phyloP scores from a whole-genome alignment of 2,329 filamentous ascomycete species.

The Colletotrichum sp. region DNA sequence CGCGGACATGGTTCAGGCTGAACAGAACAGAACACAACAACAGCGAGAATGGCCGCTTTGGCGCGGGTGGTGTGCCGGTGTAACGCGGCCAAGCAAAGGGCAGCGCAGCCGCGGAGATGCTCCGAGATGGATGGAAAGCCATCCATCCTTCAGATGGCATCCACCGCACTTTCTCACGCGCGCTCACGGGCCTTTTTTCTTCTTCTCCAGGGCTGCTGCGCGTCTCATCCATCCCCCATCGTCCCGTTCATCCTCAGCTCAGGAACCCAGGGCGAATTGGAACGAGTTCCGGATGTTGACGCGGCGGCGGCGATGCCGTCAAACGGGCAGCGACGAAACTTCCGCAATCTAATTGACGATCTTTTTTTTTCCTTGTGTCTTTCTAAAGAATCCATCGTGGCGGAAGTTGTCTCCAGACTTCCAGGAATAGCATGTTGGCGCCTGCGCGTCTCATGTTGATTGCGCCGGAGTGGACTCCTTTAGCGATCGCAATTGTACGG shows the following conservation, averaged over 20 bases:
- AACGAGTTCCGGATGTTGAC: neutral
- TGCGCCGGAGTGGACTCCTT: slow-evolving; percentile 74
- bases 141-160: neutral
- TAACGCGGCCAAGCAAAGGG: neutral
- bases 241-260: neutral
- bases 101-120: neutral
- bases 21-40: neutral
- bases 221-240: neutral
- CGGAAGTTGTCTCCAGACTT: neutral
- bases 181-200: neutral
- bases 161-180: neutral
- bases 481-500: slow-evolving; percentile 5
- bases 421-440: slow-evolving; percentile 14
- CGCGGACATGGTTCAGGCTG: neutral
- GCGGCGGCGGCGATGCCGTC: slow-evolving; percentile 1
- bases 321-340: neutral
- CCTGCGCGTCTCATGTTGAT: slow-evolving; percentile 70
- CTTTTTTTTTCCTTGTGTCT: neutral
- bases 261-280: neutral
- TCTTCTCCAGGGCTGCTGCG: neutral
- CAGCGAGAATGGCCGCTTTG: neutral
- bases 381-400: neutral
- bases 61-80: neutral
- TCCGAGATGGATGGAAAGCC: neutral
- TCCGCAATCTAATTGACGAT: neutral